Conservation (phyloP, 1,284 basidiomycete genomes). For the Fomitopsis betulina region DNA sequence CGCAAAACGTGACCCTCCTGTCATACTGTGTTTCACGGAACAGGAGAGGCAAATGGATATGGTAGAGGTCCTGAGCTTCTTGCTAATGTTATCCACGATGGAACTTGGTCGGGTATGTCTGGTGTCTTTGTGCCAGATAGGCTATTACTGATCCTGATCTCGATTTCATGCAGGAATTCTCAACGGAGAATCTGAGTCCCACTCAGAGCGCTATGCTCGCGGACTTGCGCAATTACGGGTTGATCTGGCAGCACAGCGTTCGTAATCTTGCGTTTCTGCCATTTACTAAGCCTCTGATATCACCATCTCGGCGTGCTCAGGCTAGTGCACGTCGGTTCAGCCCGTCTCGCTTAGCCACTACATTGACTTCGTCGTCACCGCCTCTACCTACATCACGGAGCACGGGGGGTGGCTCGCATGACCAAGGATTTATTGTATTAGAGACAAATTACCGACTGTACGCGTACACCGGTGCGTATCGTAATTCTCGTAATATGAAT, state of each 20-base stretch:
- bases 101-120: constrained; percentile 76
- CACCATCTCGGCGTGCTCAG: constrained; percentile 29
- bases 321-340: constrained; percentile 77
- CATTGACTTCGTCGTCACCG: constrained; percentile 81
- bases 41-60: constrained; percentile 87
- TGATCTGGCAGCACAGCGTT: constrained; percentile 81
- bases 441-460: constrained; percentile 99
- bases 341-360: constrained; percentile 95
- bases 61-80: constrained; percentile 89
- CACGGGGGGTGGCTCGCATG: constrained; percentile 49
- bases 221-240: constrained; percentile 92
- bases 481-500: constrained; percentile 4
- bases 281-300: constrained; percentile 3
- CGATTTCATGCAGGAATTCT: constrained; percentile 68
- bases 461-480: constrained; percentile 84
- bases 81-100: constrained; percentile 95
- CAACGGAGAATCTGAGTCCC: constrained; percentile 74
- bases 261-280: constrained; percentile 7
- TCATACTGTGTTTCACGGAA: background rate
- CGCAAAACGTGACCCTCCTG: background rate
- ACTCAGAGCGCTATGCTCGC: constrained; percentile 86
- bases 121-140: constrained; percentile 4
- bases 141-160: constrained; percentile 4
- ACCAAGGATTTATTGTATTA: constrained; percentile 90
- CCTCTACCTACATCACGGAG: constrained; percentile 62